phyloP scores from a whole-genome alignment of 345 rosid species.

The Adansonia digitata region DNA sequence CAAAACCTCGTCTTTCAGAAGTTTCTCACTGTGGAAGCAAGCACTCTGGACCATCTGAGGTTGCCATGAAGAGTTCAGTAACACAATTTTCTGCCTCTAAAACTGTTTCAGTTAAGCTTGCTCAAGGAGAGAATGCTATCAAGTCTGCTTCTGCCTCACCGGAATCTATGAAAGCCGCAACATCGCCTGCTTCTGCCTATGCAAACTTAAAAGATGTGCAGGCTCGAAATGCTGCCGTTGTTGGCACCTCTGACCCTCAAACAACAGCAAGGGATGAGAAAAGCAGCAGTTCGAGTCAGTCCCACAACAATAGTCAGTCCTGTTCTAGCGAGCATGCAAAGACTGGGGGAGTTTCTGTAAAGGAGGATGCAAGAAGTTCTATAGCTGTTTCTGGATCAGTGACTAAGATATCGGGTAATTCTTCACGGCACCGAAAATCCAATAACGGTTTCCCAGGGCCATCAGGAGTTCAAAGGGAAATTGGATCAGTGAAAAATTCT shows the following conservation, averaged over 20 bases:
- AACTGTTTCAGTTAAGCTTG: conserved; percentile 44
- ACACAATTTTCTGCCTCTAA: conserved; percentile 56
- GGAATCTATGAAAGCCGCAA: conserved; percentile 42
- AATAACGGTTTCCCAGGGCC: conserved; percentile 47
- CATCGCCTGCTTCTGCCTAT: conserved; percentile 38
- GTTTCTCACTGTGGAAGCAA: conserved; percentile 51
- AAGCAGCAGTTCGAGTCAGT: conserved; percentile 78
- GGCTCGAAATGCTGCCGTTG: conserved; percentile 28
- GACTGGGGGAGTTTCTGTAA: conserved; percentile 41
- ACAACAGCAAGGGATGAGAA: conserved; percentile 54
- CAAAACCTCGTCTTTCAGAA: conserved; percentile 55
- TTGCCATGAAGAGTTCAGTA: conserved; percentile 49
- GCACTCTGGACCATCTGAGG: conserved; percentile 50
- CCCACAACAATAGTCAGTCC: conserved; percentile 71
- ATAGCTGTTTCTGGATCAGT: conserved; percentile 44
- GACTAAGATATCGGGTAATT: conserved; percentile 37
- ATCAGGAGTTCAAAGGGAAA: conserved; percentile 43
- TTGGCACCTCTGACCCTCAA: conserved; percentile 37
- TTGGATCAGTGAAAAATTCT: conserved; percentile 38
- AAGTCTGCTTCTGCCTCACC: conserved; percentile 53
- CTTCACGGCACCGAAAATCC: conserved; percentile 53
- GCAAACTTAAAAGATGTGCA: conserved; percentile 50
- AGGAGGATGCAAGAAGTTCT: conserved; percentile 65
- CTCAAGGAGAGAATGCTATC: conserved; percentile 39
- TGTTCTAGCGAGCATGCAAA: conserved; percentile 64